These are phyloP conservation scores for Fremontodendron californicum DNA, from an alignment of 345 rosid genomes.

Conservation along the genomic window DNA sequence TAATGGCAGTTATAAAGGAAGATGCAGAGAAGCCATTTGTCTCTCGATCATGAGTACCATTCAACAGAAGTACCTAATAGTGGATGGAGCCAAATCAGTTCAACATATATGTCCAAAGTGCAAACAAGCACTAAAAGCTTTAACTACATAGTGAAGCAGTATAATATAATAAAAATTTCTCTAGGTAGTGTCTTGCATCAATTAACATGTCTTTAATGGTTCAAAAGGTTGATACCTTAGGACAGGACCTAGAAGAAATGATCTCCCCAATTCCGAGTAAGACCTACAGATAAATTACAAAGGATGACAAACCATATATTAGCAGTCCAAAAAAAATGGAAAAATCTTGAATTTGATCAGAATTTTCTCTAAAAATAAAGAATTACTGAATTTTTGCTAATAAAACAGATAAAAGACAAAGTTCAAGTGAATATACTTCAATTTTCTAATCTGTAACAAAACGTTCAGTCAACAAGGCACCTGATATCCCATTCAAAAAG, in stretches of 20 bases:
- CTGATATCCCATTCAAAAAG: not conserved
- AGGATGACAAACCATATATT: not conserved
- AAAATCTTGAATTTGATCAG: not conserved
- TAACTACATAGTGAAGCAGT: not conserved
- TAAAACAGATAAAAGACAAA: not conserved
- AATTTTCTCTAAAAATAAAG: not conserved
- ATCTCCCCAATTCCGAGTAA: slow-evolving; percentile 87
- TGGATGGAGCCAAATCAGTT: not conserved
- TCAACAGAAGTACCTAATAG: slow-evolving; percentile 50
- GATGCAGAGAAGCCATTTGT: slow-evolving; percentile 77
- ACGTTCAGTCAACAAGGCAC: not conserved
- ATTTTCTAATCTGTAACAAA: not conserved
- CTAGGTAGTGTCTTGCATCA: not conserved
- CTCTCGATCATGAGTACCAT: slow-evolving; percentile 82
- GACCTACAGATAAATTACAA: slow-evolving; percentile 26
- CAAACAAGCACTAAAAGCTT: not conserved
- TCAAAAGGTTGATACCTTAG: slow-evolving; percentile 42
- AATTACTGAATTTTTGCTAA: not conserved
- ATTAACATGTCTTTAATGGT: not conserved
- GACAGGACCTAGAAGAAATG: slow-evolving; percentile 71
- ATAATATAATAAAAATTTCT: not conserved
- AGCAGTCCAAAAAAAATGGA: not conserved
- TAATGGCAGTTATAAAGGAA: slow-evolving; percentile 67
- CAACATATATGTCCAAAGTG: not conserved
- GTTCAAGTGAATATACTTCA: not conserved